Conservation (phyloP, 73 alveolate species). For the Breviolum minutum region DNA sequence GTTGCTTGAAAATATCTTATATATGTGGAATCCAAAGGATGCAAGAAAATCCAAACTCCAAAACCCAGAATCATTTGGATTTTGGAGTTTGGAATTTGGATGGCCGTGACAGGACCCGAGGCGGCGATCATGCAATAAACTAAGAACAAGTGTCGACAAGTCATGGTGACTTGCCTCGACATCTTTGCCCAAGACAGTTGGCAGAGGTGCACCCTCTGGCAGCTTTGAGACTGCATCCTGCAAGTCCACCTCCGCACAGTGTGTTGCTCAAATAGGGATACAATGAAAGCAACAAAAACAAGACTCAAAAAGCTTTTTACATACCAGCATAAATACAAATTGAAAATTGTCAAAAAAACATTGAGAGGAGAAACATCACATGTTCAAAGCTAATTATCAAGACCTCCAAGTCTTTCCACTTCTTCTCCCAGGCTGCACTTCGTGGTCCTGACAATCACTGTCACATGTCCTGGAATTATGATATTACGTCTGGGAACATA, state of each 20-base stretch:
- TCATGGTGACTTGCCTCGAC: background rate
- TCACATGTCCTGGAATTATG: background rate
- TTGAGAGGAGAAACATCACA: too few species aligned
- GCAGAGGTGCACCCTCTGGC: slow-evolving; percentile 51
- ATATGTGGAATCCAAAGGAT: too few species aligned
- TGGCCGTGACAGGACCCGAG: background rate
- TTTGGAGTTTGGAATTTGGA: too few species aligned
- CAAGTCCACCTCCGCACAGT: slow-evolving; percentile 20
- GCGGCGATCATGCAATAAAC: background rate
- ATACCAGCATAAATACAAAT: too few species aligned
- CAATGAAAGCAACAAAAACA: too few species aligned
- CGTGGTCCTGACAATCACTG: background rate
- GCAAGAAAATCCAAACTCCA: too few species aligned
- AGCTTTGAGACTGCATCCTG: slow-evolving; percentile 50
- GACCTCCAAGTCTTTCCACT: slow-evolving; percentile 35
- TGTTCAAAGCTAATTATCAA: background rate
- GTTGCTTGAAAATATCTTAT: too few species aligned
- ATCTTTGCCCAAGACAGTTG: background rate
- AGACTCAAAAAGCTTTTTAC: too few species aligned
- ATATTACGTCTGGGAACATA: too few species aligned
- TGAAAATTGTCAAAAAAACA: too few species aligned
- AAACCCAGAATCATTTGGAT: too few species aligned
- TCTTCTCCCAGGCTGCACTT: slow-evolving; percentile 37
- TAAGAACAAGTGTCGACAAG: background rate
- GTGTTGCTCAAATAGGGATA: background rate